These are phyloP conservation scores for Miscanthus sacchariflorus DNA, from an alignment of 202 grass and related monocot genomes.

Conservation along the genomic window DNA sequence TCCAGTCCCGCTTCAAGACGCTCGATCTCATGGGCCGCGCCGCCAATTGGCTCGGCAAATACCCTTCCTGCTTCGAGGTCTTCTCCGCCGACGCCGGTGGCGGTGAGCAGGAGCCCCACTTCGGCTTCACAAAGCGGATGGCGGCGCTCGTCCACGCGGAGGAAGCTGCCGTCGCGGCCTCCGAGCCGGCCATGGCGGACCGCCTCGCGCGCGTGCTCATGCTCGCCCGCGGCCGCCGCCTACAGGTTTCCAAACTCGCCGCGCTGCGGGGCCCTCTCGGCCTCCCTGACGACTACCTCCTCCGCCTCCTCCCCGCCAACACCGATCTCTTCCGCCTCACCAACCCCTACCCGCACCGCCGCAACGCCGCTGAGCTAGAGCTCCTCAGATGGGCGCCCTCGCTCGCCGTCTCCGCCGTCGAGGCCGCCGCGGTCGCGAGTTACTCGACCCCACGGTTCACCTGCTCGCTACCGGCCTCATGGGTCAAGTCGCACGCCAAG, in stretches of 20 bases:
- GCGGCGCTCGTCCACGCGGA: slow-evolving; percentile 71
- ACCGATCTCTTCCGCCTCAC: slow-evolving; percentile 80
- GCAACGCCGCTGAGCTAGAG: slow-evolving; percentile 79
- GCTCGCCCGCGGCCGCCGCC: slow-evolving; percentile 64
- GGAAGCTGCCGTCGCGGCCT: slow-evolving; percentile 59
- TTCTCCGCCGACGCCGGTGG: slow-evolving; percentile 40
- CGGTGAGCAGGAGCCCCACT: slow-evolving; percentile 53
- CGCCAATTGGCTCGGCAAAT: slow-evolving; percentile 94
- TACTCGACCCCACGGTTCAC: slow-evolving; percentile 52
- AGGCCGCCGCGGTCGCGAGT: slow-evolving; percentile 42
- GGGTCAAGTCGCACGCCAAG: slow-evolving; percentile 63
- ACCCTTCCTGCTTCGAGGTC: slow-evolving; percentile 85
- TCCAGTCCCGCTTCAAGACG: slow-evolving; percentile 83
- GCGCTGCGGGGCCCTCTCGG: slow-evolving; percentile 74
- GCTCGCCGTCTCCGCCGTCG: slow-evolving; percentile 64
- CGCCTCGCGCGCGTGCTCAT: slow-evolving; percentile 79
- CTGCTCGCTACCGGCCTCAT: slow-evolving; percentile 71
- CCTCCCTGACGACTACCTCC: slow-evolving; percentile 83
- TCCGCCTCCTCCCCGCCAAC: slow-evolving; percentile 68
- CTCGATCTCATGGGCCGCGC: slow-evolving; percentile 84
- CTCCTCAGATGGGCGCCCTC: slow-evolving; percentile 71
- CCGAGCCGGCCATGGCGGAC: slow-evolving; percentile 72
- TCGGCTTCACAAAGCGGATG: slow-evolving; percentile 94
- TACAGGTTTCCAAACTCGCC: slow-evolving; percentile 75
- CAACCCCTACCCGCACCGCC: slow-evolving; percentile 64